A percentile compares a stretch with the other conserved stretches of the same genome.
Evolutionary conservation across 345 rosid genomes (phyloP).

Genomic region (Gossypium rotundifolium): DNA sequence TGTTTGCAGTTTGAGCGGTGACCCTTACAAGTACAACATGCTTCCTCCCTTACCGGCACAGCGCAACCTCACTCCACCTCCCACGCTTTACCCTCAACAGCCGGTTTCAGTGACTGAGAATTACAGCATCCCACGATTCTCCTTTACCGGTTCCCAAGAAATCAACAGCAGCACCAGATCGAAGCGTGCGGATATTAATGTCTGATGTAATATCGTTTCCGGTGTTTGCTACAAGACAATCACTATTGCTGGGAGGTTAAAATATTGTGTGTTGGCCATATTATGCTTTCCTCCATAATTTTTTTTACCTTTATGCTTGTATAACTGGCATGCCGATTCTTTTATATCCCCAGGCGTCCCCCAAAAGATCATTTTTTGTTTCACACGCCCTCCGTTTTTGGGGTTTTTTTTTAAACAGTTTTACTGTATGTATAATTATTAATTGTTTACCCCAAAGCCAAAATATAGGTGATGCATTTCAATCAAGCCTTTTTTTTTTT

Average conservation of each 20-base stretch:
- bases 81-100: constrained; percentile 91
- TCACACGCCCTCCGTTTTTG: constrained; percentile 3
- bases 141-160: constrained; percentile 47
- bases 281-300: constrained; percentile 11
- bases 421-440: constrained; percentile 17
- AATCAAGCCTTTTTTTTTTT: background rate
- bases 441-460: constrained; percentile 5
- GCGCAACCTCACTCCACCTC: constrained; percentile 90
- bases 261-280: background rate
- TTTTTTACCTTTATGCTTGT: background rate
- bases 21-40: constrained; percentile 62
- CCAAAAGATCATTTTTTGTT: background rate
- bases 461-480: constrained; percentile 2
- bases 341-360: constrained; percentile 8
- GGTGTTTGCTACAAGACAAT: background rate
- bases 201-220: constrained; percentile 26
- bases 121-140: constrained; percentile 68
- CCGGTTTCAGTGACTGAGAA: constrained; percentile 65
- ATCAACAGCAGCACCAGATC: constrained; percentile 48
- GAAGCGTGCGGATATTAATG: constrained; percentile 82
- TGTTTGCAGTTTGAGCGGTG: constrained; percentile 51
- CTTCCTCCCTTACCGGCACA: constrained; percentile 92
- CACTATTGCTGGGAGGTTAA: background rate
- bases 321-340: constrained; percentile 22
- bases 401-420: background rate